These are phyloP conservation scores for Aspergillus sp. DNA, from an alignment of 2,329 filamentous ascomycete genomes.

Conservation along the genomic window DNA sequence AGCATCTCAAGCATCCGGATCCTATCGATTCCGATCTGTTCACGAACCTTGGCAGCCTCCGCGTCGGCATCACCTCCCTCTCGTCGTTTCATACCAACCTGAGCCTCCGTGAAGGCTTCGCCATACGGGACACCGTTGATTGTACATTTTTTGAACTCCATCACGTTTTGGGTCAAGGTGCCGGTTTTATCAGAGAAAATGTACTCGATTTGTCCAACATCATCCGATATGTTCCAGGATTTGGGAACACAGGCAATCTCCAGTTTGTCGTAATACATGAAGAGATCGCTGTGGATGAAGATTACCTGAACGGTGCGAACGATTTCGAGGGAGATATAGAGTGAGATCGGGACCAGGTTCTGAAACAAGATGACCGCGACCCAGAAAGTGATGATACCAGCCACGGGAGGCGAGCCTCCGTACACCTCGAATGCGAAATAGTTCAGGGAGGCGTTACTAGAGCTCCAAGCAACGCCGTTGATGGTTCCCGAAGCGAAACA, in stretches of 20 bases:
- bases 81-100: conserved; percentile 90
- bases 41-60: conserved; percentile 61
- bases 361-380: conserved; percentile 90
- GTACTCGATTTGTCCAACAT: conserved; percentile 96
- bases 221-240: conserved; percentile 98
- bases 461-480: conserved; percentile 72
- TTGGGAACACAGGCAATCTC: conserved; percentile 95
- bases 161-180: conserved; percentile 82
- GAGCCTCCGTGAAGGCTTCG: conserved; percentile 94
- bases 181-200: conserved; percentile 96
- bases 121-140: conserved; percentile 95
- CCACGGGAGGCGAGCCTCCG: conserved; percentile 62
- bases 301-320: conserved; percentile 86
- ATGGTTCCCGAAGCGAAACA: conserved; percentile 78
- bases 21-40: conserved; percentile 72
- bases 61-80: conserved; percentile 78
- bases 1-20: conserved; percentile 61
- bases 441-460: conserved; percentile 61
- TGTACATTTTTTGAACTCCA: conserved; percentile 99
- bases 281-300: conserved; percentile 92
- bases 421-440: conserved; percentile 83
- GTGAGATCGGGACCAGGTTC: conserved; percentile 95
- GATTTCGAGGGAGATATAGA: conserved; percentile 96
- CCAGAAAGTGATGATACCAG: conserved; percentile 96
- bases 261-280: conserved; percentile 94